phyloP scores from a whole-genome alignment of 1,284 basidiomycete species.

The Filobasidium uniguttulatum region DNA sequence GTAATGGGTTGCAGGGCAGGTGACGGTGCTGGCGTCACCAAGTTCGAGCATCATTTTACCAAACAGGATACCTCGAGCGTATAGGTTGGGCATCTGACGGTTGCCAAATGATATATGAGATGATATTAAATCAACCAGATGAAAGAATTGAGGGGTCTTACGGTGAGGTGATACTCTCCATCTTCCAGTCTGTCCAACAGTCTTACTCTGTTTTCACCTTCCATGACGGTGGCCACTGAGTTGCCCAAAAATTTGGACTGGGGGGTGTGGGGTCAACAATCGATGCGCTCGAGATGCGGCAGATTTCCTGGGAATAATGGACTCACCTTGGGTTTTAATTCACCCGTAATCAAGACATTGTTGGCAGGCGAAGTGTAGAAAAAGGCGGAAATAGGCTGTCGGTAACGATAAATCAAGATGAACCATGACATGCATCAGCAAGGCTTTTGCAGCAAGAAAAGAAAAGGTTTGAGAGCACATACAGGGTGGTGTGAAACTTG shows the following conservation, averaged over 20 bases:
- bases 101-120: not conserved
- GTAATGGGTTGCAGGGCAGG: conserved; percentile 63
- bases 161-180: conserved; percentile 43
- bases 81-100: conserved; percentile 76
- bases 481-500: conserved; percentile 49
- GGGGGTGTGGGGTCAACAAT: too few species aligned
- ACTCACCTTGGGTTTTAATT: conserved; percentile 67
- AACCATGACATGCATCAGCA: not conserved
- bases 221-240: conserved; percentile 87
- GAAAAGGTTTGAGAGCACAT: conserved; percentile 12
- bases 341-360: conserved; percentile 63
- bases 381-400: conserved; percentile 83
- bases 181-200: conserved; percentile 69
- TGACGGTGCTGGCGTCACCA: conserved; percentile 76
- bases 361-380: conserved; percentile 94
- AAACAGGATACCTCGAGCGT: conserved; percentile 90
- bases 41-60: conserved; percentile 97
- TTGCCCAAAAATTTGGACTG: conserved; percentile 87
- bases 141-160: conserved; percentile 16
- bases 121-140: not conserved
- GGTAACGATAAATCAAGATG: not conserved
- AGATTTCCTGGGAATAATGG: not conserved
- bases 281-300: not conserved
- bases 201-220: conserved; percentile 79
- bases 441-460: not conserved